A percentile compares a stretch with the other conserved stretches of the same genome.
These are phyloP conservation scores for Echinosophora koreensis DNA, from an alignment of 306 rosid species.

Conservation along the genomic window DNA sequence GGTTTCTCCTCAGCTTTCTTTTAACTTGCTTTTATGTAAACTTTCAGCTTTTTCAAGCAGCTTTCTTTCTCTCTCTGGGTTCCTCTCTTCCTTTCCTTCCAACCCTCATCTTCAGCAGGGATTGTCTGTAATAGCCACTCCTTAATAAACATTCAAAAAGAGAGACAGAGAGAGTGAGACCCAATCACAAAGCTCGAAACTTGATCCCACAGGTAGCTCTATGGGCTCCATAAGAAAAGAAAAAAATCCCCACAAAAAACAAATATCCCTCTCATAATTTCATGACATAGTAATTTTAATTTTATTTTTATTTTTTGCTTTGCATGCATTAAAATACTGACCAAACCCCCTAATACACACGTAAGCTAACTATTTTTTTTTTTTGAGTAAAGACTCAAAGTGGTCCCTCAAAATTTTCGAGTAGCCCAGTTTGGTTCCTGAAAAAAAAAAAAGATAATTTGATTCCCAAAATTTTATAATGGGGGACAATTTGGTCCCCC, in stretches of 20 bases:
- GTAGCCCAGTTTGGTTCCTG: too few relatives aligned
- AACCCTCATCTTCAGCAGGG: slow-evolving; percentile 67
- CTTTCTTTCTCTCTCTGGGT: slow-evolving; percentile 59
- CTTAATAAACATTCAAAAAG: slow-evolving; percentile 69
- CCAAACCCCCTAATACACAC: slow-evolving; percentile 62
- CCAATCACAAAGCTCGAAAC: slow-evolving; percentile 79
- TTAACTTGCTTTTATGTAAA: slow-evolving; percentile 61
- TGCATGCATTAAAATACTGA: slow-evolving; percentile 78
- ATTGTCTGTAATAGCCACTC: slow-evolving; percentile 61
- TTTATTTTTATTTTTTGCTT: slow-evolving; percentile 18
- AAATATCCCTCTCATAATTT: slow-evolving; percentile 69
- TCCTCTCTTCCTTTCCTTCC: slow-evolving; percentile 57
- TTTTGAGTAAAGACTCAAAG: too few relatives aligned
- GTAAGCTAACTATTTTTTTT: slow-evolving; percentile 57
- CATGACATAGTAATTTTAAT: slow-evolving; percentile 57
- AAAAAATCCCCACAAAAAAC: slow-evolving; percentile 81
- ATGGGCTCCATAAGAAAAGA: slow-evolving; percentile 85
- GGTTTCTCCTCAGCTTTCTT: slow-evolving; percentile 78
- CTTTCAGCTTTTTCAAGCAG: slow-evolving; percentile 61
- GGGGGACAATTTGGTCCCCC: too few relatives aligned
- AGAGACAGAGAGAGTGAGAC: slow-evolving; percentile 51
- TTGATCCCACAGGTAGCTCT: slow-evolving; percentile 83
- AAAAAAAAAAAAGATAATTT: too few relatives aligned
- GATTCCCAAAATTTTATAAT: too few relatives aligned
- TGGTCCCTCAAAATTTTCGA: too few relatives aligned